These are phyloP conservation scores for Lasiodiplodia sp. DNA, from an alignment of 2,329 filamentous ascomycete species.

Conservation along the genomic window DNA sequence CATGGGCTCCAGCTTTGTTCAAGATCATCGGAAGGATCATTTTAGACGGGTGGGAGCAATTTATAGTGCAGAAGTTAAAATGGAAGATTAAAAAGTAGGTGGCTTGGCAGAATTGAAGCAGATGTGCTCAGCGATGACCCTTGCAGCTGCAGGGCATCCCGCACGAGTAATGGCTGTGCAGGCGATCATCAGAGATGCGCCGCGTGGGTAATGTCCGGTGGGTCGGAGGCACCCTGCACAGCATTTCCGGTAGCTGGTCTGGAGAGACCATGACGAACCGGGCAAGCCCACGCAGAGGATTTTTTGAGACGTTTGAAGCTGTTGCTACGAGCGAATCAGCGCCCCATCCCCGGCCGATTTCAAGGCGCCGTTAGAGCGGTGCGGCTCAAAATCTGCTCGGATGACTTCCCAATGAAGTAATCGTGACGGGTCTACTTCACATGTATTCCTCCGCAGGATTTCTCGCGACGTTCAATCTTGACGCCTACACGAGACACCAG, in stretches of 20 bases:
- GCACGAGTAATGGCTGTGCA: not conserved
- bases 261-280: not conserved
- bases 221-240: not conserved
- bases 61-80: not conserved
- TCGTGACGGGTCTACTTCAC: constrained; percentile 1
- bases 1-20: not conserved
- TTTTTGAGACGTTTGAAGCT: constrained; percentile 7
- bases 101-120: not conserved
- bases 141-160: not conserved
- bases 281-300: not conserved
- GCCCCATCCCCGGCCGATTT: too few relatives aligned
- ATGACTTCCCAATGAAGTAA: not conserved
- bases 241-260: not conserved
- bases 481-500: not conserved
- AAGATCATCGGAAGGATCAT: not conserved
- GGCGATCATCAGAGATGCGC: not conserved
- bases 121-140: not conserved
- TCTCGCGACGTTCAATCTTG: not conserved
- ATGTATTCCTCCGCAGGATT: not conserved
- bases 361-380: not conserved
- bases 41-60: not conserved
- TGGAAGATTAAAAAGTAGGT: not conserved
- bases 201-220: not conserved
- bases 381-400: not conserved
- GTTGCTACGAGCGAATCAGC: not conserved